Evolutionary conservation across 2,329 filamentous ascomycete genomes (phyloP).

Genomic region (Scytalidium sp.): DNA sequence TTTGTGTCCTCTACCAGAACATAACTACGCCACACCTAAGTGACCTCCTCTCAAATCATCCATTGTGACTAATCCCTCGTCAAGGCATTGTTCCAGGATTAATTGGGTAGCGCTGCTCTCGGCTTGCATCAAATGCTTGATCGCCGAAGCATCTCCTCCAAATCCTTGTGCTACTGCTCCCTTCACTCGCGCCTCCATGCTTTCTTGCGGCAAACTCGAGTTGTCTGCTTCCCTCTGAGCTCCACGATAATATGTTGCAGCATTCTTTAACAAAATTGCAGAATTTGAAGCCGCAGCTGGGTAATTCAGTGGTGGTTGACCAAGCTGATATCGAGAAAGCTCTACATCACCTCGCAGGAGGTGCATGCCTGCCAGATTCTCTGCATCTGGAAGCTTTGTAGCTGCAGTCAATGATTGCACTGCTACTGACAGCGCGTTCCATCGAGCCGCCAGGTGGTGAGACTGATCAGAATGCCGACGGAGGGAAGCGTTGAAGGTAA

Average conservation of each 20-base stretch:
- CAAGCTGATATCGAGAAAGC: slow-evolving; percentile 49
- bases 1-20: too few relatives aligned
- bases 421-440: slow-evolving; percentile 50
- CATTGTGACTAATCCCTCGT: neutral
- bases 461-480: slow-evolving; percentile 9
- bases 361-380: slow-evolving; percentile 50
- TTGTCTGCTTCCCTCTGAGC: slow-evolving; percentile 25
- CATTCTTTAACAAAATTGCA: slow-evolving; percentile 48
- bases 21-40: neutral
- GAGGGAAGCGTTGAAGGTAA: slow-evolving; percentile 43
- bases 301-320: slow-evolving; percentile 39
- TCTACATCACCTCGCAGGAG: slow-evolving; percentile 53
- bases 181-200: neutral
- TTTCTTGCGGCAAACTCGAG: neutral
- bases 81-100: neutral
- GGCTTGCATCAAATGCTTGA: neutral
- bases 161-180: neutral
- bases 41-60: neutral
- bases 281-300: slow-evolving; percentile 39
- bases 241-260: slow-evolving; percentile 55
- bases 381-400: slow-evolving; percentile 45
- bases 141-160: neutral
- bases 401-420: slow-evolving; percentile 47
- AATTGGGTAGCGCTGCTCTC: neutral
- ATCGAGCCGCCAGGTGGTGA: slow-evolving; percentile 36